Base-by-base conservation (phyloP, 768 basidiomycete genomes). In the Tricholoma sp. region DNA sequence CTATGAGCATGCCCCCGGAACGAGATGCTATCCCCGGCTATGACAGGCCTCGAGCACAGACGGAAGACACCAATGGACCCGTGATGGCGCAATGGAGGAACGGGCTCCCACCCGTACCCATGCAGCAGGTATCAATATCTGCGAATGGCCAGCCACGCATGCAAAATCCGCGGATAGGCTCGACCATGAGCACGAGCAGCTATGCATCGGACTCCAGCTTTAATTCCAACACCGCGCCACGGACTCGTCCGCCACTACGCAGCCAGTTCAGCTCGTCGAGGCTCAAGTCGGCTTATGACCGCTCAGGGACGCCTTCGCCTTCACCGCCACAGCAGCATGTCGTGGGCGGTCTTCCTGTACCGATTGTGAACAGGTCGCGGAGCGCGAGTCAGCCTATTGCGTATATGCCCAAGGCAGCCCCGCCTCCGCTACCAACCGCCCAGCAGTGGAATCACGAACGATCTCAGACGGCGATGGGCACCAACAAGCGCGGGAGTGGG, bases 371-470 rank as follows among this genome's bases (percentile, higher is more conserved):
- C 60, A 83, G 90, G 53, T 86, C 85, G 28, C 79, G 90, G 53
- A 91, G 88, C 63, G 82, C 82, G n/a, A 92, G 89, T 68, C 88
- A 91, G 63, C 89, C 90, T 1, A 83, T 72, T 41, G 83, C 84
- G 28, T 91, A 90, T 62, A 70, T 83, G 12, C 83, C 87, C 18
- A 78, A 79, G 58, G 65, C 74, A 72, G 9, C 79, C 79, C 78
- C 82, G 12, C 90, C 89, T 10, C 76, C 85, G 24, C 78, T 81
- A 32, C 70, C 64, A 32, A 56, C 65, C 13, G 39, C 56, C 18
- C 57, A 67, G 11, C 70, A 77, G 29, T 85, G 86, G 85, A 67
- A 76, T 52, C 66, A 63, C 41, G 65, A 64, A 47, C 74, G 76
- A 56, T 71, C 74, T 42, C 77, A 72, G 60, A 70, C 71, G 39